Evolutionary conservation across 768 basidiomycete genomes (phyloP).

Genomic region (Crucibulum laeve): DNA sequence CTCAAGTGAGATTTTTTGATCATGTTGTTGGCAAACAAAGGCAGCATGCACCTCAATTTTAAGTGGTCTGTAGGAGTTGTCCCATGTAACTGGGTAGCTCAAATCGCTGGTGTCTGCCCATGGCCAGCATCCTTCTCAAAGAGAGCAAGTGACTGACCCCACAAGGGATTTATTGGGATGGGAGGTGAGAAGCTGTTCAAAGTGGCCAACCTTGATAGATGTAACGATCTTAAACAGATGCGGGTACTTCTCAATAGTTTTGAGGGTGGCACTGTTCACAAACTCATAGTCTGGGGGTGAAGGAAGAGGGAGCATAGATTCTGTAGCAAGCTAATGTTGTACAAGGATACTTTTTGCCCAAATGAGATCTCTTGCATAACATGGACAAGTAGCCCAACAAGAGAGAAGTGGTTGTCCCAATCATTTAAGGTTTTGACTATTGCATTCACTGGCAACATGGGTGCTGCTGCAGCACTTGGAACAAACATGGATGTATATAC

Average conservation of each 20-base stretch:
- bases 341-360: constrained; percentile 9
- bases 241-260: constrained; percentile 18
- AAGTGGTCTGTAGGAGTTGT: constrained; percentile 15
- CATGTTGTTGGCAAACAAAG: constrained; percentile 23
- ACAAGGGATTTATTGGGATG: constrained; percentile 38
- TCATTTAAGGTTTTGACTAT: too few relatives aligned
- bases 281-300: constrained; percentile 14
- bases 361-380: background rate
- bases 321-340: constrained; percentile 9
- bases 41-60: constrained; percentile 11
- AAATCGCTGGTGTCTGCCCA: constrained; percentile 20
- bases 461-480: too few relatives aligned
- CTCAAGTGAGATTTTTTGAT: constrained; percentile 16
- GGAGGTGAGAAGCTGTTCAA: constrained; percentile 17
- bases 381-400: background rate
- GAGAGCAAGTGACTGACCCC: constrained; percentile 19
- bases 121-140: constrained; percentile 43
- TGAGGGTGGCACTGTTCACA: constrained; percentile 10
- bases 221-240: constrained; percentile 31
- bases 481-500: too few relatives aligned
- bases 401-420: too few relatives aligned
- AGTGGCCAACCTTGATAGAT: constrained; percentile 26
- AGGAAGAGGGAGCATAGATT: constrained; percentile 10
- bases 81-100: constrained; percentile 16
- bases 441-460: too few relatives aligned